These are phyloP conservation scores for Astrephomene gubernaculifera DNA, from an alignment of 139 green algal genomes.

Conservation along the genomic window DNA sequence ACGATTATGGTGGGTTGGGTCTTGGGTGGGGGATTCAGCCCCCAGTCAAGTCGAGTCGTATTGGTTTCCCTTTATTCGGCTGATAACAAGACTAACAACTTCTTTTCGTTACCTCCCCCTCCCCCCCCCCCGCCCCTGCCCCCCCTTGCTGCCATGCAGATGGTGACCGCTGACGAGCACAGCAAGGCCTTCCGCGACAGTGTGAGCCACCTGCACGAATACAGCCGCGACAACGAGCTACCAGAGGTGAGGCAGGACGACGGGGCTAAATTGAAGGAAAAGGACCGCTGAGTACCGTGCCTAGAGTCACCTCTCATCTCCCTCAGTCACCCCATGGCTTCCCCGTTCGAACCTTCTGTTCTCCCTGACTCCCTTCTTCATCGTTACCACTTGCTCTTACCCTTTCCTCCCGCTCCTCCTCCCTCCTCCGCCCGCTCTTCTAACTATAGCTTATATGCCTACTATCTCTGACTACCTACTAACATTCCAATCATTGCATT, in stretches of 20 bases:
- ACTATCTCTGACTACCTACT: no score
- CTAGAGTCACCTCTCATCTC: no score
- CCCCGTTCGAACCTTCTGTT: no score
- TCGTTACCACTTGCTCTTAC: neutral
- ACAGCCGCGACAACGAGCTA: constrained; percentile 38
- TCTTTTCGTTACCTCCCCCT: neutral
- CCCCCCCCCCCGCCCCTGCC: neutral
- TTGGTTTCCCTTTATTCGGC: no score
- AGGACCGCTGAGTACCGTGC: no score
- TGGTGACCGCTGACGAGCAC: constrained; percentile 39
- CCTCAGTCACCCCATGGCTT: no score
- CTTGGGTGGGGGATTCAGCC: no score
- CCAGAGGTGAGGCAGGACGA: neutral
- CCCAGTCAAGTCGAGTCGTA: no score
- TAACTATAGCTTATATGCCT: no score
- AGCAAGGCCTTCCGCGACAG: constrained; percentile 39
- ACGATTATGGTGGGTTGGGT: constrained; percentile 45
- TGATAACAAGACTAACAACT: no score
- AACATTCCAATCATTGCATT: no score
- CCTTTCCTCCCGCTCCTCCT: neutral
- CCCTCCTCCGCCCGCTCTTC: neutral
- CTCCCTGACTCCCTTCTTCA: no score
- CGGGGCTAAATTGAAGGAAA: neutral
- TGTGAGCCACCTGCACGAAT: constrained; percentile 34
- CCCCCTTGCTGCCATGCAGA: constrained; percentile 9